Evolutionary conservation across 257 asterid species (phyloP), one percentile per base, ranked within the genome.

Genomic region (Handroanthus guayacan): DNA sequence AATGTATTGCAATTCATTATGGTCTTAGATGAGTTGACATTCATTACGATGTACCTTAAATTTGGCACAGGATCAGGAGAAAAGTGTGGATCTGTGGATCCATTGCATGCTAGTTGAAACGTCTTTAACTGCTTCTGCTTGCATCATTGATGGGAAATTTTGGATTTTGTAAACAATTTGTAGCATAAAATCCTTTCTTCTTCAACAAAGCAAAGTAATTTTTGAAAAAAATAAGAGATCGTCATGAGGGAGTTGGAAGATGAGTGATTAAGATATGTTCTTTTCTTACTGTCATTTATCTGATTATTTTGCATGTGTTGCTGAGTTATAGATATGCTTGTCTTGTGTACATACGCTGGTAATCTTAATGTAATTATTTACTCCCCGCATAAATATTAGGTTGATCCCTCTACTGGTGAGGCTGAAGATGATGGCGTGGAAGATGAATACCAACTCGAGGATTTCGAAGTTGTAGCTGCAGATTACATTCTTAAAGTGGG

Each of bases 391-490:
- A 31, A 60, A 70, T 56, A 69, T 67, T 71, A 95, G 99, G 98
- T 95, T 79, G 99, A 95, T 80, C 75, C 93, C 74, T 86, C 98
- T 37, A 93, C 97, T 61, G 98, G 99, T n/a, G 99, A 95, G 80
- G 91, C 90, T 45, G 98, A 93, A 80, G 99, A 95, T n/a, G 98
- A 95, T 78, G 97, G 97, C 0, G 97, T 90, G 71, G 99, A 95
- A 85, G 99, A 96, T 76, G 97, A 93, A 77, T 96, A 96, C 88
- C 99, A 93, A 81, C 89, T 96, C 6, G 99, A 96, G 83, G 99
- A 96, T 72, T 89, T 93, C 48, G 99, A 96, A 82, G 94, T 93
- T 76, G 96, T 82, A 70, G 86, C 97, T 45, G 96, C 99, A 62
- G 99, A 96, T 83, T 96, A 96, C 80, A 83, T 93, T 77, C 88